These are phyloP conservation scores for Hanseniaspora taiwanica DNA, from an alignment of 805 yeast genomes.

Conservation along the genomic window DNA sequence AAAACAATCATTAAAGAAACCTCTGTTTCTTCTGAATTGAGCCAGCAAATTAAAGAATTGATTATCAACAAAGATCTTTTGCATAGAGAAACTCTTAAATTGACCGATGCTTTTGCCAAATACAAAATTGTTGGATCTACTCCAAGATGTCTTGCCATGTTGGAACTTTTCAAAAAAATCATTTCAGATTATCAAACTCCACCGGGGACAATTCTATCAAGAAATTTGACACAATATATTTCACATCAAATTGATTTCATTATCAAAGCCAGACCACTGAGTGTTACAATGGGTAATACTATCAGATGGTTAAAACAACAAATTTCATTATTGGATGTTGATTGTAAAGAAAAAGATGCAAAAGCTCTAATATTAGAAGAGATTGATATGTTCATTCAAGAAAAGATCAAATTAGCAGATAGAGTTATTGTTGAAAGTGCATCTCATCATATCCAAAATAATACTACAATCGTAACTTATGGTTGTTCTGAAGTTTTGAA, in stretches of 20 bases:
- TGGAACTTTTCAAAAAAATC: conserved; percentile 69
- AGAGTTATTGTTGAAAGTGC: conserved; percentile 73
- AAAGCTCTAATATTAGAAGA: conserved; percentile 47
- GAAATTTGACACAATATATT: conserved; percentile 78
- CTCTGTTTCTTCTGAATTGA: conserved; percentile 16
- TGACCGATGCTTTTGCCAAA: conserved; percentile 70
- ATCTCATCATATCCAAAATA: conserved; percentile 58
- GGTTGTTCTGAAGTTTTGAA: conserved; percentile 80
- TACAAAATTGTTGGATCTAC: conserved; percentile 85
- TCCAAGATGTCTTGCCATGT: conserved; percentile 72
- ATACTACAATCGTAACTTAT: conserved; percentile 71
- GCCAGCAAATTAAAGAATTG: conserved; percentile 21
- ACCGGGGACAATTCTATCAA: conserved; percentile 65
- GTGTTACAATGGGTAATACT: conserved; percentile 94
- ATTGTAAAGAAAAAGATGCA: conserved; percentile 41
- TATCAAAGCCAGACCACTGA: conserved; percentile 80
- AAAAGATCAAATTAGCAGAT: conserved; percentile 74
- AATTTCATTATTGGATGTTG: conserved; percentile 70
- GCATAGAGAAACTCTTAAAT: conserved; percentile 72
- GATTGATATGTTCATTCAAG: conserved; percentile 72
- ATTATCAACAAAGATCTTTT: conserved; percentile 37
- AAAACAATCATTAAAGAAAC: conserved; percentile 26
- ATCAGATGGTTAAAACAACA: conserved; percentile 95
- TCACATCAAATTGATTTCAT: conserved; percentile 88
- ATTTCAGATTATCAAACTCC: conserved; percentile 78